phyloP scores from a whole-genome alignment of 116 monocot species.

The Iris pallida region DNA sequence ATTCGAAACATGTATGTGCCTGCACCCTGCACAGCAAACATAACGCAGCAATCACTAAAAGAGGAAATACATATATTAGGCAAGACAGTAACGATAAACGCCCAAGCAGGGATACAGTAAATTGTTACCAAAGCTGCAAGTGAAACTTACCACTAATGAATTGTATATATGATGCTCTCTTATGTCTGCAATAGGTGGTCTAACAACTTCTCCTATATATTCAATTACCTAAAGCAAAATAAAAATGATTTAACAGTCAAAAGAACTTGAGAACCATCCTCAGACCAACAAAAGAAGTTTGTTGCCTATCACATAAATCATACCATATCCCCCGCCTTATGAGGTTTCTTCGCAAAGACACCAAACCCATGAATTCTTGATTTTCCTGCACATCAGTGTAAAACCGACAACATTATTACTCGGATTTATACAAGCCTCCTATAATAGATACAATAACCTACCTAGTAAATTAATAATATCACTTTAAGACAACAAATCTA shows the following conservation, averaged over 20 bases:
- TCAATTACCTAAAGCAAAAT: constrained; percentile 66
- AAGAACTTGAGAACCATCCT: not conserved
- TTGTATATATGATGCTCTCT: constrained; percentile 90
- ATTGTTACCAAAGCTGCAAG: not conserved
- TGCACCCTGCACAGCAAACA: constrained; percentile 68
- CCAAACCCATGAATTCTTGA: constrained; percentile 99
- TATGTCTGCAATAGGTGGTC: constrained; percentile 89
- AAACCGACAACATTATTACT: too few species aligned
- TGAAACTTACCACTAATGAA: constrained; percentile 72
- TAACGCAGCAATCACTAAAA: not conserved
- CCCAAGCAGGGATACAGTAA: constrained; percentile 1
- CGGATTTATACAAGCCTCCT: too few species aligned
- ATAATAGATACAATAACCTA: too few species aligned
- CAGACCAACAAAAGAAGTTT: not conserved
- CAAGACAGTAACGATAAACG: not conserved
- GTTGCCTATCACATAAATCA: constrained; percentile 4
- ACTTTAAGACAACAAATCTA: too few species aligned
- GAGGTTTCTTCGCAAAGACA: constrained; percentile 86
- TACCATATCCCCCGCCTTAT: constrained; percentile 99
- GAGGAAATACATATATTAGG: not conserved
- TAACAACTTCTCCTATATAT: constrained; percentile 91
- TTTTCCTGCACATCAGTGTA: constrained; percentile 47
- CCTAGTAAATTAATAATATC: too few species aligned
- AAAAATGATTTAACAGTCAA: not conserved
- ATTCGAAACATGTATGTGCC: constrained; percentile 99